Percentiles rank a stretch among this genome's conserved stretches.
Evolutionary conservation across 345 rosid species (phyloP).

Genomic region (Firmiana major): DNA sequence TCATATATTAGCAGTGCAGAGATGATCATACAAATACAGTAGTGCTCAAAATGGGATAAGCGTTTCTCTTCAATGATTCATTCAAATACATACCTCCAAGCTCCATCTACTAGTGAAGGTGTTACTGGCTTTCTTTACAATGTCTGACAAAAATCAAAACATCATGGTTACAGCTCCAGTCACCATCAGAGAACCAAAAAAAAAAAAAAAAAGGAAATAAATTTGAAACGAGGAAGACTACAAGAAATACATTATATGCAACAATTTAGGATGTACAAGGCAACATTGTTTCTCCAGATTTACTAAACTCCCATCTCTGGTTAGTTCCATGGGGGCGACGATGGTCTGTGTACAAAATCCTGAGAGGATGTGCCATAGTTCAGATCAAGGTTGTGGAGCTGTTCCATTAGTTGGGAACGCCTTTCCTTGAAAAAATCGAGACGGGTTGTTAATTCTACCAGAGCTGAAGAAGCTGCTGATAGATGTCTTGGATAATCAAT

Average conservation of each 20-base stretch:
- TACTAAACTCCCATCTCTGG: neutral
- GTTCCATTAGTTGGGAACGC: conserved; percentile 97
- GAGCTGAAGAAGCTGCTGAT: conserved; percentile 73
- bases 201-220: neutral
- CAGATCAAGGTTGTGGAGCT: conserved; percentile 89
- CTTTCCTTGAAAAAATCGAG: conserved; percentile 98
- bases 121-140: conserved; percentile 16
- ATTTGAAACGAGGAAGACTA: neutral
- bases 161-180: conserved; percentile 20
- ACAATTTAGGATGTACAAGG: conserved; percentile 43
- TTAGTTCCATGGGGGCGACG: conserved; percentile 94
- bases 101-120: conserved; percentile 21
- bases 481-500: conserved; percentile 75
- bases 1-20: neutral
- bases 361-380: conserved; percentile 82
- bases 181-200: conserved; percentile 17
- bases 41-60: neutral
- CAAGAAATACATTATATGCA: conserved; percentile 40
- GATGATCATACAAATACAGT: neutral
- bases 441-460: conserved; percentile 87
- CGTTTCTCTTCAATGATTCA: neutral
- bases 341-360: conserved; percentile 73
- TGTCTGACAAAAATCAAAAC: conserved; percentile 19
- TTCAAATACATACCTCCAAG: conserved; percentile 1
- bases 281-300: conserved; percentile 6